Percentiles rank a stretch among this genome's conserved stretches.
phyloP scores from a whole-genome alignment of 208 protist species.

The Angomonas deanei region DNA sequence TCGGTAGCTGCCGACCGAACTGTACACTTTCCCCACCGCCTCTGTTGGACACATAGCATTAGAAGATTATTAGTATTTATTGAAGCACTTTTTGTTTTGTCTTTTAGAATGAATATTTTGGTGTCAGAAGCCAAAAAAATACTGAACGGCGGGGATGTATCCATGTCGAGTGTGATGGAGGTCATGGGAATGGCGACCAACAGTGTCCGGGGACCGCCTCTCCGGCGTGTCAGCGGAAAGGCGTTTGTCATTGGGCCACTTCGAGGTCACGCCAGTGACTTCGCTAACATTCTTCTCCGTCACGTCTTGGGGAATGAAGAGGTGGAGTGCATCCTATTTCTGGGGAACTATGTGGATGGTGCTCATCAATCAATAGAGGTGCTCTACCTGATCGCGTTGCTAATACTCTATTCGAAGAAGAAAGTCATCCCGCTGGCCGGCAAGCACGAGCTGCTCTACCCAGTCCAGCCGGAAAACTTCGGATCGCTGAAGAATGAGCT shows the following conservation, averaged over 20 bases:
- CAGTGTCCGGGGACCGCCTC: not conserved
- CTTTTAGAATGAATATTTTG: conserved; percentile 19
- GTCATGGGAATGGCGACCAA: conserved; percentile 12
- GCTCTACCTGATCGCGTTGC: conserved; percentile 56
- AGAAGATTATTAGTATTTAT: not conserved
- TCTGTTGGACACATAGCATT: too few relatives aligned
- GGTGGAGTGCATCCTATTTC: conserved; percentile 49
- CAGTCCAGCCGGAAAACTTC: conserved; percentile 55
- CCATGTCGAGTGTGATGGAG: conserved; percentile 21
- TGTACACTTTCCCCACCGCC: too few relatives aligned
- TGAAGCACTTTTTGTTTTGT: not conserved
- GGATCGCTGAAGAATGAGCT: conserved; percentile 70
- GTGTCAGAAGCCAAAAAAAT: conserved; percentile 21
- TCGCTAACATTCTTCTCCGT: conserved; percentile 54
- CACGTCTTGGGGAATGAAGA: conserved; percentile 27
- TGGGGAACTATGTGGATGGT: conserved; percentile 85
- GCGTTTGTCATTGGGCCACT: conserved; percentile 65
- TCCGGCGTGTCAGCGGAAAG: not conserved
- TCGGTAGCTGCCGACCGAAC: too few relatives aligned
- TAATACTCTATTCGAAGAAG: conserved; percentile 38
- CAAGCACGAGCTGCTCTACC: conserved; percentile 77
- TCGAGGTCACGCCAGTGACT: conserved; percentile 63
- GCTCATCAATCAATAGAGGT: conserved; percentile 68
- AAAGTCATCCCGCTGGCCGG: conserved; percentile 57
- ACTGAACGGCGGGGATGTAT: conserved; percentile 22